Evolutionary conservation across 441 rosid genomes (phyloP).

Genomic region (Omphalea diandra): DNA sequence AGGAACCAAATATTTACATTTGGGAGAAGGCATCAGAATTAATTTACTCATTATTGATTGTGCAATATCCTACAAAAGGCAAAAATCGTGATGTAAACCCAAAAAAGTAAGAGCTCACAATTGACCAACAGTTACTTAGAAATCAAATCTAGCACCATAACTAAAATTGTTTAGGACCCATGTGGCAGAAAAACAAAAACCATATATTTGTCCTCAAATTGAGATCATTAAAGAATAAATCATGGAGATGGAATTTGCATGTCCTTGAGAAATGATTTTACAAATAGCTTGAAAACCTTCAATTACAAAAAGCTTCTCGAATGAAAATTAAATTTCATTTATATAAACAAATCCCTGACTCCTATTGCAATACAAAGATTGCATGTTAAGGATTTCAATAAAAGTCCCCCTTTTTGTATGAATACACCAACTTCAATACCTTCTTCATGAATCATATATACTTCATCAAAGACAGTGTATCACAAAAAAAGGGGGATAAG

Average conservation of each 20-base stretch:
- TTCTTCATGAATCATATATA: not conserved
- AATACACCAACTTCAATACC: not conserved
- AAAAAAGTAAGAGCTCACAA: not conserved
- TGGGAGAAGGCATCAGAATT: not conserved
- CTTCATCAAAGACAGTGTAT: not conserved
- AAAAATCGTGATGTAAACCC: not conserved
- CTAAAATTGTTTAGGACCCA: not conserved
- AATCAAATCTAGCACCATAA: not conserved
- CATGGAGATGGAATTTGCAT: not conserved
- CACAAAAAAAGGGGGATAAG: not conserved
- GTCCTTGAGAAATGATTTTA: not conserved
- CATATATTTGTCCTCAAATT: not conserved
- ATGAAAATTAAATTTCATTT: not conserved
- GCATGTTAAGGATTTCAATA: not conserved
- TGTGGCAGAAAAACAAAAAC: not conserved
- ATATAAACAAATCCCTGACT: not conserved
- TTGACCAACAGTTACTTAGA: not conserved
- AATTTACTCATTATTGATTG: not conserved
- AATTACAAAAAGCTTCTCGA: not conserved
- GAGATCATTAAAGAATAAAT: not conserved
- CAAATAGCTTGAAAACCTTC: not conserved
- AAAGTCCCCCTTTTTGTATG: not conserved
- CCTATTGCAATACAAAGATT: not conserved
- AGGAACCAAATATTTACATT: not conserved
- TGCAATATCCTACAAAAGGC: not conserved